A percentile compares a stretch with the other conserved stretches of the same genome.
These are phyloP conservation scores for Tulasnella sp. DNA, from an alignment of 768 basidiomycete species.

Conservation along the genomic window DNA sequence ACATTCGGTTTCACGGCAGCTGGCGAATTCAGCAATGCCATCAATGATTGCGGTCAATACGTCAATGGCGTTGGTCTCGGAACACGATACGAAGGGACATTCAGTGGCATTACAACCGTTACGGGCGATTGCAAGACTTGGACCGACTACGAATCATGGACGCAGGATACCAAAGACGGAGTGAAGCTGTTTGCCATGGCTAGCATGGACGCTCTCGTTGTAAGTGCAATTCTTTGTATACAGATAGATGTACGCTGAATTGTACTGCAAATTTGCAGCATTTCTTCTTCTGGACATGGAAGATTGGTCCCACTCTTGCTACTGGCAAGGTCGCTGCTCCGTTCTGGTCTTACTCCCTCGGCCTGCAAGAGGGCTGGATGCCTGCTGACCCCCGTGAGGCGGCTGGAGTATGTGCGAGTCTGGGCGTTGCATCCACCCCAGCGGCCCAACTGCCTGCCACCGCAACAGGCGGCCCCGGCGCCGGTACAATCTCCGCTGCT, in stretches of 20 bases:
- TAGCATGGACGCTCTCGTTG: conserved; percentile 59
- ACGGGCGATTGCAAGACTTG: conserved; percentile 44
- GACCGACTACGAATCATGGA: conserved; percentile 54
- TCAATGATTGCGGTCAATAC: conserved; percentile 58
- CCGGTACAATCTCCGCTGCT: conserved; percentile 46
- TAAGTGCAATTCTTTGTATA: not conserved
- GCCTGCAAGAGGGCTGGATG: conserved; percentile 70
- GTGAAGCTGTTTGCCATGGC: conserved; percentile 51
- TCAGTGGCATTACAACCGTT: conserved; percentile 34
- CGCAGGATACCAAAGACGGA: conserved; percentile 50
- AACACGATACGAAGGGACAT: conserved; percentile 45
- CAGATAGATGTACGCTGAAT: not conserved
- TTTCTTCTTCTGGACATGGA: conserved; percentile 81
- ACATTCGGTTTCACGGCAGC: conserved; percentile 69
- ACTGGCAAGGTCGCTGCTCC: conserved; percentile 48
- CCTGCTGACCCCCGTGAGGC: conserved; percentile 66
- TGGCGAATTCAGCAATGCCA: conserved; percentile 71
- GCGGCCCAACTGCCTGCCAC: conserved; percentile 55
- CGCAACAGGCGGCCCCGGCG: conserved; percentile 66
- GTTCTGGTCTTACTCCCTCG: conserved; percentile 68
- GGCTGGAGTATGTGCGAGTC: conserved; percentile 48
- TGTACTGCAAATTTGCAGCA: conserved; percentile 36
- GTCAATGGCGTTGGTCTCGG: conserved; percentile 46
- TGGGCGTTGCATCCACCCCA: conserved; percentile 47
- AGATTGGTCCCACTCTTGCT: conserved; percentile 59